Base-by-base conservation (phyloP, 176 grass and related monocot genomes). In the Cenchrus purpureus region DNA sequence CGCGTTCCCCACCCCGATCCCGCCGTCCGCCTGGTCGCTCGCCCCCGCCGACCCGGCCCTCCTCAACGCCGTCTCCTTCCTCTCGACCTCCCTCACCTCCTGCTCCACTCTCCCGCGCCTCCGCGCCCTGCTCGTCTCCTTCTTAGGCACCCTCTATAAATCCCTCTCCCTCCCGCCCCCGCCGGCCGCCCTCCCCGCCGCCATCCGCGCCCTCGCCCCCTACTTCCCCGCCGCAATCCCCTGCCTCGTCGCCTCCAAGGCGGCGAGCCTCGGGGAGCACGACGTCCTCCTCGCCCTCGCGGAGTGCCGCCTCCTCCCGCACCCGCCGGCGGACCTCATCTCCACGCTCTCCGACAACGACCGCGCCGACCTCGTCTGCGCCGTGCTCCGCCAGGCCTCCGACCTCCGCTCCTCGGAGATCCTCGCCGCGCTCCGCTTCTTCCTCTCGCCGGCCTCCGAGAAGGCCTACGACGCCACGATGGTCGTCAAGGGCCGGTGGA, bases 351-450 rank as follows among this genome's bases (percentile, higher is more conserved):
- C 89, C 45, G 83, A 74, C 5, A 79, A 43, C 12, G 80, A n/a
- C 49, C 89, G 83, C 45, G 51, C 87, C 2, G 89, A 86, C 61
- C 65, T 92, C 55, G 76, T 98, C 15, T 93, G 89, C 83, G 80
- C 90, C 29, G 81, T 93, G 17, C 79, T 90, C 15, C 89, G 87
- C 66, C 87, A 93, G 67, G 89, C 85, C 12, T 16, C 91, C 5
- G 93, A 98, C 61, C 77, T 95, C 71, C 91, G 83, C 25, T 90
- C 87, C 16, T 56, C 70, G 2, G 92, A 95, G 78, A 73, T 98
- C 40, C 68, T 91, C 72, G 82, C 92, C 3, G 77, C 83, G 49
- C 84, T 98, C 19, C 80, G 62, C 16, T 93, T 84, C 66, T 92
- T 92, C 86, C 77, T 98, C 44, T 90, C 78, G 13, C 96, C 95